Evolutionary conservation across 2,329 filamentous ascomycete genomes (phyloP).

Genomic region (Beauveria asiatica): DNA sequence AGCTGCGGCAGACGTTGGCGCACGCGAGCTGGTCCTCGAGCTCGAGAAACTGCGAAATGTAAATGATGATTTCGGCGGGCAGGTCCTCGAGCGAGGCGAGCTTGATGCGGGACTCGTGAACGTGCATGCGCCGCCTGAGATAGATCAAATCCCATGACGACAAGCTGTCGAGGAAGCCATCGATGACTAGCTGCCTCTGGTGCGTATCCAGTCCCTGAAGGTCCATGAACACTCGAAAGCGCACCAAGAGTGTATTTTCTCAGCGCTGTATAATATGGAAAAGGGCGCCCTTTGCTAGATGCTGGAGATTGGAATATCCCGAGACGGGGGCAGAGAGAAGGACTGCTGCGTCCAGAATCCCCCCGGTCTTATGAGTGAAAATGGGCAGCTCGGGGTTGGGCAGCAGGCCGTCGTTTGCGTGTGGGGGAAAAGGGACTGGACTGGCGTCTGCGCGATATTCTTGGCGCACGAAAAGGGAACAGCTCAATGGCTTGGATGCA

Average conservation of each 20-base stretch:
- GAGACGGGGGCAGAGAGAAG: neutral
- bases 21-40: conserved; percentile 21
- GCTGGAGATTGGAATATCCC: neutral
- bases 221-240: neutral
- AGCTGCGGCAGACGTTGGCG: conserved; percentile 19
- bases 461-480: neutral
- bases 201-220: neutral
- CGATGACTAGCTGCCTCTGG: conserved; percentile 14
- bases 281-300: no score
- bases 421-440: neutral
- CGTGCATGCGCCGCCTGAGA: conserved; percentile 16
- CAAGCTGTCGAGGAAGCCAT: conserved; percentile 18
- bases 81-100: conserved; percentile 20
- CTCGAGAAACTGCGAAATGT: conserved; percentile 16
- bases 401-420: neutral
- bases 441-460: conserved; percentile 6
- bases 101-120: conserved; percentile 8
- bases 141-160: conserved; percentile 22
- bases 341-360: neutral
- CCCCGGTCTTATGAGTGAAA: neutral
- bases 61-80: conserved; percentile 21
- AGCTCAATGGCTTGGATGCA: neutral
- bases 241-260: neutral
- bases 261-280: neutral
- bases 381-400: neutral